These are phyloP conservation scores for Adansonia madagascariensis DNA, from an alignment of 441 rosid species.

Conservation along the genomic window DNA sequence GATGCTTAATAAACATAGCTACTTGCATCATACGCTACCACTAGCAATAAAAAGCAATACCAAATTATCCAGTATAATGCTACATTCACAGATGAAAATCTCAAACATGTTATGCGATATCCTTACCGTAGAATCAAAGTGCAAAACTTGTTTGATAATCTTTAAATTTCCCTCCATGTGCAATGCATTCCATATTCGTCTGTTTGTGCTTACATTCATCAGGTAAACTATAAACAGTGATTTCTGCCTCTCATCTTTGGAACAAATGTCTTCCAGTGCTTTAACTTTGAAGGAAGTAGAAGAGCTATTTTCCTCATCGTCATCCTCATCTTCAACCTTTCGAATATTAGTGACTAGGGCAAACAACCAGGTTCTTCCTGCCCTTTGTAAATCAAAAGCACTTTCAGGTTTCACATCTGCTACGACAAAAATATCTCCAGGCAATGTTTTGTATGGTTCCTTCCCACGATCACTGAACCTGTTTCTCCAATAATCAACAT, in stretches of 20 bases:
- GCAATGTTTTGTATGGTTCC: slow-evolving; percentile 51
- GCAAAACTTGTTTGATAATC: slow-evolving; percentile 43
- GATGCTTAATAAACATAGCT: background rate
- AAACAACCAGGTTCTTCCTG: slow-evolving; percentile 46
- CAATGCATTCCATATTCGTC: slow-evolving; percentile 60
- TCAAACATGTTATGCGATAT: background rate
- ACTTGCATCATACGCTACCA: background rate
- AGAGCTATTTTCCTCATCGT: slow-evolving; percentile 24
- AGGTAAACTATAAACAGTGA: slow-evolving; percentile 44
- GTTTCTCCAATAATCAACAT: slow-evolving; percentile 52
- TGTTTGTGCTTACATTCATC: slow-evolving; percentile 46
- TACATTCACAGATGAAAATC: background rate
- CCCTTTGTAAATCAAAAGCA: slow-evolving; percentile 44
- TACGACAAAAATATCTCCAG: slow-evolving; percentile 54
- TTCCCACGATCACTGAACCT: slow-evolving; percentile 37
- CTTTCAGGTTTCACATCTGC: slow-evolving; percentile 46
- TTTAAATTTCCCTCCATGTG: slow-evolving; percentile 32
- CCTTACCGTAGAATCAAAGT: slow-evolving; percentile 42
- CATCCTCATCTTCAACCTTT: slow-evolving; percentile 23
- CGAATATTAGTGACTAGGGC: slow-evolving; percentile 33
- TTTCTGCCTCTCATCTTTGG: slow-evolving; percentile 20
- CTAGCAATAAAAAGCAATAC: background rate
- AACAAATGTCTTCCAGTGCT: slow-evolving; percentile 25
- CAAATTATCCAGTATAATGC: background rate
- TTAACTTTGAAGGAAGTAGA: slow-evolving; percentile 35